Evolutionary conservation across 768 basidiomycete species (phyloP), one percentile per base, ranked within the genome.

Genomic region (Naganishia randhawae): DNA sequence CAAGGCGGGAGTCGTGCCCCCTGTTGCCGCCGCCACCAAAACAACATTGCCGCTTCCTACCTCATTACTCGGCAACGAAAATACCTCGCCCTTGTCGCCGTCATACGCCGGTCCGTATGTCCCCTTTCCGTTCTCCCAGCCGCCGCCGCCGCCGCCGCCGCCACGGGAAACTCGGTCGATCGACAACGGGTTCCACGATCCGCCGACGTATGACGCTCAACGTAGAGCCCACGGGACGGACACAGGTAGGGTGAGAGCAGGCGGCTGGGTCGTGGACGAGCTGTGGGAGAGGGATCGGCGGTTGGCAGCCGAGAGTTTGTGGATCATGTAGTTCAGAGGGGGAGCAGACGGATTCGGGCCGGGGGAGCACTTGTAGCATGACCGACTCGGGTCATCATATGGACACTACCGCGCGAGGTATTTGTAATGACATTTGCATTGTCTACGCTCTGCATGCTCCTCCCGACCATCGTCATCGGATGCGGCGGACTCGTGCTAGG

Each of bases 271-370:
- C 67, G 42, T 79, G 54, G 31, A 42, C 3, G 55, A 69, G 50
- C 72, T 78, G 29, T 78, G 77, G 78, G 71, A 73, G 52, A 71
- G 72, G 71, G 77, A 79, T 57, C 68, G 78, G 19, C 67, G 73
- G 19, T 22, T 32, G 14, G 77, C 75, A 16, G 70, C 76, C 39
- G 74, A 78, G 53, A 69, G 68, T 31, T 55, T 79, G 50, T 68
- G 57, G 66, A 35, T 67, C 19, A n/a, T 29, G 13, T 52, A 32
- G 29, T 29, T 13, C n/a, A n/a, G n/a, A n/a, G n/a, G n/a, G n/a
- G n/a, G n/a, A n/a, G n/a, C n/a, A n/a, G n/a, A n/a, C n/a, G n/a
- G n/a, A n/a, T n/a, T n/a, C n/a, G n/a, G n/a, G n/a, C n/a, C n/a
- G n/a, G n/a, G n/a, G n/a, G n/a, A n/a, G n/a, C n/a, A n/a, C n/a